Evolutionary conservation across 257 asterid species (phyloP).

Genomic region (Phtheirospermum japonicum): DNA sequence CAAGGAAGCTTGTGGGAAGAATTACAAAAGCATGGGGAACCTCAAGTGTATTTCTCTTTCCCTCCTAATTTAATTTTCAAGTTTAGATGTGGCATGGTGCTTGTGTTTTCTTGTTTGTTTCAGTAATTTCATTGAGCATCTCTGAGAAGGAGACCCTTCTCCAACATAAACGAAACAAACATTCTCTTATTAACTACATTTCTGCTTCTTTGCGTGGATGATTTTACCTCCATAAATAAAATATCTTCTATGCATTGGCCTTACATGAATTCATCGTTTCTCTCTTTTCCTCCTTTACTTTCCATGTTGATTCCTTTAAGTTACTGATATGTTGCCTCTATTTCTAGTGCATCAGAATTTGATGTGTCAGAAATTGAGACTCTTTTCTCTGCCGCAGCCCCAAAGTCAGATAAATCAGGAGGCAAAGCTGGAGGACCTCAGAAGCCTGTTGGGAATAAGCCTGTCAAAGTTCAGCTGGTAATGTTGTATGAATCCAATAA

Average conservation of each 20-base stretch:
- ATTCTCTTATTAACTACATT: constrained; percentile 5
- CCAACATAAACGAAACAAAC: constrained; percentile 1
- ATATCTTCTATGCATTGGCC: constrained; percentile 12
- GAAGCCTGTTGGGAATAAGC: constrained; percentile 72
- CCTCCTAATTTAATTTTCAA: constrained; percentile 20
- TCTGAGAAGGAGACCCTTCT: constrained; percentile 5
- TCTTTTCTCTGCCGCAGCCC: constrained; percentile 83
- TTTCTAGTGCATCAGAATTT: constrained; percentile 82
- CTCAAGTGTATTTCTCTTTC: constrained; percentile 70
- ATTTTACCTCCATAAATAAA: constrained; percentile 22
- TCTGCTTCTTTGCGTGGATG: constrained; percentile 6
- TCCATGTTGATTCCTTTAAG: constrained; percentile 17
- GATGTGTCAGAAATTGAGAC: constrained; percentile 89
- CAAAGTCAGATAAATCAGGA: constrained; percentile 54
- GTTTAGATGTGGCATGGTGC: not conserved
- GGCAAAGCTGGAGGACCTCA: constrained; percentile 66
- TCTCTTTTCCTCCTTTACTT: constrained; percentile 15
- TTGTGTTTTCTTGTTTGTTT: not conserved
- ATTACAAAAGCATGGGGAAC: constrained; percentile 81
- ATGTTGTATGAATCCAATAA: constrained; percentile 30
- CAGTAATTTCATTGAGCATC: constrained; percentile 23
- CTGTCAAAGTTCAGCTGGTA: constrained; percentile 84
- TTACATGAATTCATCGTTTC: constrained; percentile 15
- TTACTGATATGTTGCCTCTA: constrained; percentile 22
- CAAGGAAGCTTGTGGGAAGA: constrained; percentile 99